Evolutionary conservation across 2,329 filamentous ascomycete genomes (phyloP).

Genomic region (Fusarium armeniacum): DNA sequence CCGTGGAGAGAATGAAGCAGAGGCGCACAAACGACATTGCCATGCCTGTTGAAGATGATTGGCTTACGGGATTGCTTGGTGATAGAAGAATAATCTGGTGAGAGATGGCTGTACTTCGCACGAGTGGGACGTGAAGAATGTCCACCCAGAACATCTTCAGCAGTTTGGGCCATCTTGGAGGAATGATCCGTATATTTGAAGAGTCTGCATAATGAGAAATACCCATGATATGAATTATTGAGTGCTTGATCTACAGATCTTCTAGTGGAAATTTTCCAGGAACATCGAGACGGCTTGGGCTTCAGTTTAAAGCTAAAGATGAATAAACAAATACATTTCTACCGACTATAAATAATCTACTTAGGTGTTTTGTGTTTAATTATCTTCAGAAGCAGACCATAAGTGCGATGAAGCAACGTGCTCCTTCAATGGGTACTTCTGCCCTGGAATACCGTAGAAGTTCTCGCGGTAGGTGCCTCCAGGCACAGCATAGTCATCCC

Average conservation of each 20-base stretch:
- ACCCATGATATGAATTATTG: no score
- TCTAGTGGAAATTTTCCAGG: no score
- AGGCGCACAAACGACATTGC: not conserved
- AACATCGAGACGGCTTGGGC: no score
- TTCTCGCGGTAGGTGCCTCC: slow-evolving; percentile 61
- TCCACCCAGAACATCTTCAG: not conserved
- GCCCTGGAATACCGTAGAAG: slow-evolving; percentile 51
- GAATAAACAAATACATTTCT: no score
- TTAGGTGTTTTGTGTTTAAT: not conserved
- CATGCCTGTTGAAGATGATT: not conserved
- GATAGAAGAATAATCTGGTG: not conserved
- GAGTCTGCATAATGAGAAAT: not conserved
- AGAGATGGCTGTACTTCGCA: not conserved
- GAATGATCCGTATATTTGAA: not conserved
- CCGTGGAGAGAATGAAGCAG: slow-evolving; percentile 3
- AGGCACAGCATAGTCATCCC: slow-evolving; percentile 61
- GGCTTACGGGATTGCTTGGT: not conserved
- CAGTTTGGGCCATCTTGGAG: not conserved
- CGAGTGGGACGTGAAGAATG: not conserved
- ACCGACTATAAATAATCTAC: no score
- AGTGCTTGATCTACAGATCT: no score
- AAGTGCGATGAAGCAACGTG: not conserved
- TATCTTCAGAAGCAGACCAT: not conserved
- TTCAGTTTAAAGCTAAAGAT: no score
- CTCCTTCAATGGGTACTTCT: not conserved